phyloP scores from a whole-genome alignment of 2,329 filamentous ascomycete species.

The Gliomastix tumulicola region DNA sequence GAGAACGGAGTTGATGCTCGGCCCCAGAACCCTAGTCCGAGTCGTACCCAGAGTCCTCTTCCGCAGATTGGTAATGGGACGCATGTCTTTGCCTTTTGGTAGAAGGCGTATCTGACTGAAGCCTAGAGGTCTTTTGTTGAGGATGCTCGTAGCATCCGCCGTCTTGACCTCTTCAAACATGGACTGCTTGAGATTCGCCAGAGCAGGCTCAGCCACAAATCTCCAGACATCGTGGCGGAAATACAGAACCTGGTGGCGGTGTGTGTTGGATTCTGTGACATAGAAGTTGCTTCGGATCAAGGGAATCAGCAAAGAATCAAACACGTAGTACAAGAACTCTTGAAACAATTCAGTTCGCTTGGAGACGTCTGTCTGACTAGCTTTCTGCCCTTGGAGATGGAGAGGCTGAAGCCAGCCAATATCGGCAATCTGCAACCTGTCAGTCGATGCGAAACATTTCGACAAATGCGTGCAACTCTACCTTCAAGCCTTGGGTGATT shows the following conservation, averaged over 20 bases:
- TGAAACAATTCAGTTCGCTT: constrained; percentile 75
- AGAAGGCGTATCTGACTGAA: constrained; percentile 75
- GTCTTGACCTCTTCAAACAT: constrained; percentile 75
- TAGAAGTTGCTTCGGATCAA: constrained; percentile 85
- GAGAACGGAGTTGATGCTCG: constrained; percentile 44
- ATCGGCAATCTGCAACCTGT: constrained; percentile 47
- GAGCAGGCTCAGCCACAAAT: constrained; percentile 63
- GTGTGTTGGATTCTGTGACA: constrained; percentile 79
- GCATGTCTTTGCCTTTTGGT: constrained; percentile 69
- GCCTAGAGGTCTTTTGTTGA: constrained; percentile 60
- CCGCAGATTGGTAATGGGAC: constrained; percentile 83
- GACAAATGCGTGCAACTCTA: no score
- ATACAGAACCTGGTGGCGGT: constrained; percentile 81
- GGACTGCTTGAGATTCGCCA: constrained; percentile 56
- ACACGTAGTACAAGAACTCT: constrained; percentile 86
- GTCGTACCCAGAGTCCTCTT: constrained; percentile 47
- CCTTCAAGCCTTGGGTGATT: constrained; percentile 68
- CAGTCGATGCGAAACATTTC: no score
- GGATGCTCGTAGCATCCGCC: constrained; percentile 45
- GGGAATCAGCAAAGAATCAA: constrained; percentile 87
- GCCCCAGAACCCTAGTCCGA: constrained; percentile 53
- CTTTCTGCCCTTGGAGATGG: constrained; percentile 38
- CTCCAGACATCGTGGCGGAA: constrained; percentile 94
- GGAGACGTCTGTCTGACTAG: constrained; percentile 61
- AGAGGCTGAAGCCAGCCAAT: constrained; percentile 68